These are phyloP conservation scores for Actinomortierella wolfii DNA, from an alignment of 371 early-diverging fungal genomes.

Conservation along the genomic window DNA sequence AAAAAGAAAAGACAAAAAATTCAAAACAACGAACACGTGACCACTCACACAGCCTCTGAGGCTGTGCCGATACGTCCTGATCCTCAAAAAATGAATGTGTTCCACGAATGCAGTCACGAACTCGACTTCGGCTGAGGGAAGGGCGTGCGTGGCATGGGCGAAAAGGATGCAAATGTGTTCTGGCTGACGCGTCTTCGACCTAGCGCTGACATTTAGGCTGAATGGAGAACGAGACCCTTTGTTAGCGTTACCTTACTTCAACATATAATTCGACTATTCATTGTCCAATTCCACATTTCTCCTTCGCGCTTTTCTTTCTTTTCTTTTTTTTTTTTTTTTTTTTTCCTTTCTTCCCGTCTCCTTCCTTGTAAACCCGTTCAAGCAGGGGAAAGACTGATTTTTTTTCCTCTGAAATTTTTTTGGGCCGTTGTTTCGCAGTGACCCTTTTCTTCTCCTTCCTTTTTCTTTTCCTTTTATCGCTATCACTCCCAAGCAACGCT, in stretches of 20 bases:
- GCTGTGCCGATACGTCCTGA: not conserved
- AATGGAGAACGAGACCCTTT: too few species aligned
- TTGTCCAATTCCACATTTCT: too few species aligned
- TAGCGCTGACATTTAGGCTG: not conserved
- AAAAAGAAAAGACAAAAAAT: not conserved
- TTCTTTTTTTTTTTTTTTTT: too few species aligned
- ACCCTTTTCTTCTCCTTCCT: too few species aligned
- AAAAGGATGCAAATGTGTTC: not conserved
- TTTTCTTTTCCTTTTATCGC: too few species aligned
- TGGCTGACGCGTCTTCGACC: not conserved
- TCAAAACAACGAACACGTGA: not conserved
- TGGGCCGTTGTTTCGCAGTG: too few species aligned
- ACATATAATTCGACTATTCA: too few species aligned
- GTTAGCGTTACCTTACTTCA: not conserved
- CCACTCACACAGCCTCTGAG: not conserved
- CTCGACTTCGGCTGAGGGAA: not conserved
- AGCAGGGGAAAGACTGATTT: too few species aligned
- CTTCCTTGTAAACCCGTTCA: too few species aligned
- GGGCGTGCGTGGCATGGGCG: conserved; percentile 1
- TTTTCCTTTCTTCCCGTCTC: too few species aligned
- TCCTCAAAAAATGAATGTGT: not conserved
- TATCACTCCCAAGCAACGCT: not conserved
- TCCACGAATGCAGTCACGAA: conserved; percentile 1
- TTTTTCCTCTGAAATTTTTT: too few species aligned
- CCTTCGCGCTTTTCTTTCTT: too few species aligned